Conservation (phyloP, 1,139 yeast genomes). For the Suhomyces kunorum region DNA sequence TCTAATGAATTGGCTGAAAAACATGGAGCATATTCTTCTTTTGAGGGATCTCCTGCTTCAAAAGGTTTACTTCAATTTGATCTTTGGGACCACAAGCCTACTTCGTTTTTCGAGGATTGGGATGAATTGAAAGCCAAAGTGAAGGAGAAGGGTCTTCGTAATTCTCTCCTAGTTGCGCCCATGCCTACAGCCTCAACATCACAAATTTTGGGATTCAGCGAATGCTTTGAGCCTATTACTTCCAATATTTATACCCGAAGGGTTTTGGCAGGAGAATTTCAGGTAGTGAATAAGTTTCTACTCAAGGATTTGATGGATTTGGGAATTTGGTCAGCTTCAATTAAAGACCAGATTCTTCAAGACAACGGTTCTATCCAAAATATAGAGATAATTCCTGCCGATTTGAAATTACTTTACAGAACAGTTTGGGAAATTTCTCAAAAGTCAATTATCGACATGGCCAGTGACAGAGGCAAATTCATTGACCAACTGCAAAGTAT, state of each 20-base stretch:
- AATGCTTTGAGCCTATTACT: conserved; percentile 64
- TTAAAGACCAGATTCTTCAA: conserved; percentile 53
- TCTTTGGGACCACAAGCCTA: conserved; percentile 76
- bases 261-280: conserved; percentile 63
- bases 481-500: conserved; percentile 63
- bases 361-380: conserved; percentile 59
- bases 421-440: conserved; percentile 67
- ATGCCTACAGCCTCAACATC: conserved; percentile 70
- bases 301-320: conserved; percentile 55
- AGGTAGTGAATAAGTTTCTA: conserved; percentile 58
- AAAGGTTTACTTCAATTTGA: conserved; percentile 77
- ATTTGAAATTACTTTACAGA: conserved; percentile 52
- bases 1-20: conserved; percentile 71
- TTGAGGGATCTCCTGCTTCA: conserved; percentile 81
- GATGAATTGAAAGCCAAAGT: conserved; percentile 48
- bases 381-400: conserved; percentile 52
- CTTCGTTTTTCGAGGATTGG: conserved; percentile 65
- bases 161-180: conserved; percentile 62
- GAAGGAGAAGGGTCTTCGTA: conserved; percentile 51
- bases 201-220: conserved; percentile 60
- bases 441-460: conserved; percentile 57
- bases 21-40: conserved; percentile 68
- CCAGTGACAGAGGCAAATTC: conserved; percentile 61
- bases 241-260: conserved; percentile 61
- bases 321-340: conserved; percentile 55